phyloP scores from a whole-genome alignment of 2,329 filamentous ascomycete genomes.

The Fusarium sp. region DNA sequence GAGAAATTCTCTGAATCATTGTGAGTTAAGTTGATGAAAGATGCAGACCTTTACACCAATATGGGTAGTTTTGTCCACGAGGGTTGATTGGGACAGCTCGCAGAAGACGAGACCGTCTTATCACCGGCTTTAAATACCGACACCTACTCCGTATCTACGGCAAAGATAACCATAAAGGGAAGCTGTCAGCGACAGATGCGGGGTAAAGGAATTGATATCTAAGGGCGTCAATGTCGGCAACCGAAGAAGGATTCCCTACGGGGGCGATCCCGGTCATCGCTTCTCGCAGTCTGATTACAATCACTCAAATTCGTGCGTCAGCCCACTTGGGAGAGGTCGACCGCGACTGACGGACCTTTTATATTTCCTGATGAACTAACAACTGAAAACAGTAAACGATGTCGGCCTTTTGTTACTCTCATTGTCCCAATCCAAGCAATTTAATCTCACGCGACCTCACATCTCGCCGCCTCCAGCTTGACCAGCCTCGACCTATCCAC shows the following conservation, averaged over 20 bases:
- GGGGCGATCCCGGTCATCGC: background rate
- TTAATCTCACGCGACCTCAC: background rate
- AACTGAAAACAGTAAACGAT: background rate
- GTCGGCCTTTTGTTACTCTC: background rate
- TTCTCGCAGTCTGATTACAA: background rate
- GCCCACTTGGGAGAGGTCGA: background rate
- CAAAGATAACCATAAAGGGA: background rate
- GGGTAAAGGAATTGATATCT: background rate
- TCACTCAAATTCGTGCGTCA: background rate
- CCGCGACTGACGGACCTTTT: background rate
- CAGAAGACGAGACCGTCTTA: background rate
- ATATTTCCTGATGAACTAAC: too few species aligned
- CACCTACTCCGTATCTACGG: background rate
- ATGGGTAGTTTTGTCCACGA: background rate
- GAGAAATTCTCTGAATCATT: constrained; percentile 24
- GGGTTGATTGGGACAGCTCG: background rate
- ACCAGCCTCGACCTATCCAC: background rate
- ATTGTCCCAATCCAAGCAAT: background rate
- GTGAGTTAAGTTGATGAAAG: background rate
- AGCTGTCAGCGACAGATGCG: background rate
- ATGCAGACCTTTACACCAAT: background rate
- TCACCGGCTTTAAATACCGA: background rate
- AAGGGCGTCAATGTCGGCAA: background rate
- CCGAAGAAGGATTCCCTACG: background rate
- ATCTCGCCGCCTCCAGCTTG: background rate